Evolutionary conservation across 257 asterid genomes (phyloP), one percentile per base, ranked within the genome.

Genomic region (Salvia miltiorrhiza): DNA sequence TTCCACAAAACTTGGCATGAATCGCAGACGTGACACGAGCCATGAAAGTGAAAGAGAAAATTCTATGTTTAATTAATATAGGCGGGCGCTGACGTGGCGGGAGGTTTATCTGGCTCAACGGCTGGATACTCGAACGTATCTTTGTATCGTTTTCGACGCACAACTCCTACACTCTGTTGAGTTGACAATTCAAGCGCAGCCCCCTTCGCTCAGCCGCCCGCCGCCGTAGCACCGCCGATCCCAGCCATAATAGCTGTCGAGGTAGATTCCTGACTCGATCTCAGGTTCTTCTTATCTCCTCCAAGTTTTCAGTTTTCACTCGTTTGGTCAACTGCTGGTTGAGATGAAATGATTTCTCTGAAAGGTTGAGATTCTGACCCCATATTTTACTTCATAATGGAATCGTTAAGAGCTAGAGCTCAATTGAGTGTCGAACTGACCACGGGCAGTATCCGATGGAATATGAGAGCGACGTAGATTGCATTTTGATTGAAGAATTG

Each of bases 81-180:
- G 19, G 67, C 20, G 67, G 67, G 67, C 35, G 52, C 50, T 61
- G 67, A 39, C 67, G 67, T 61, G 67, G 67, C 33, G 35, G 30
- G 16, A 14, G 49, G 39, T 1, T 1, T 35, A 21, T 11, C 67
- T 19, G 50, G n/a, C 20, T 39, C 21, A 21, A 61, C 32, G 30
- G 49, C 30, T 4, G 50, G 37, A 61, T 30, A 20, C 16, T 61
- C 52, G 3, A 35, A 59, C 4, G 30, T 2, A 37, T 37, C 37
- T 16, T 54, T 53, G 16, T 21, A 19, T 50, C 9, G 7, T 6
- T 4, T 37, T 37, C 43, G 43, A 20, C 3, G 30, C 57, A 21
- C 9, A 20, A 50, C 54, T 16, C 13, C n/a, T 50, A 9, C 9
- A 37, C 43, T 21, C 35, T 12, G 17, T 23, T 26, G 19, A 0